A percentile compares a stretch with the other conserved stretches of the same genome.
phyloP scores from a whole-genome alignment of 1,284 basidiomycete species.

The Gomphus sp. region DNA sequence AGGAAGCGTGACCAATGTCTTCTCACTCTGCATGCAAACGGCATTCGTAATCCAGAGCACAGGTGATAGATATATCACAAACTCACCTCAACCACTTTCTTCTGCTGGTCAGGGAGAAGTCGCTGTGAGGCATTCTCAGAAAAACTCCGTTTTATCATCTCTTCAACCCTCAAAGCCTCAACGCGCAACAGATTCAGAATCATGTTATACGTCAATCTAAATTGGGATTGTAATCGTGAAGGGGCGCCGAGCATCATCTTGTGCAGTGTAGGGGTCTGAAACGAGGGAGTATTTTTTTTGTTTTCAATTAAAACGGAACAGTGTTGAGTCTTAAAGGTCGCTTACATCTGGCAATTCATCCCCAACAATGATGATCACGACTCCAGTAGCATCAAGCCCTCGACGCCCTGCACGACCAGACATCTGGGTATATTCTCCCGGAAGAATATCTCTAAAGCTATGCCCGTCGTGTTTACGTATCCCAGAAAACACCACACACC shows the following conservation, averaged over 20 bases:
- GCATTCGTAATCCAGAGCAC: not conserved
- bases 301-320: not conserved
- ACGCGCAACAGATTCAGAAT: conserved; percentile 95
- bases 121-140: conserved; percentile 96
- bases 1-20: conserved; percentile 52
- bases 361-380: conserved; percentile 85
- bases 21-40: conserved; percentile 56
- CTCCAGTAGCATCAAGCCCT: conserved; percentile 92
- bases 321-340: not conserved
- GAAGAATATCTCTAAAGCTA: conserved; percentile 82
- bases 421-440: conserved; percentile 98
- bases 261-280: conserved; percentile 62
- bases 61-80: not conserved
- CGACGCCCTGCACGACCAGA: conserved; percentile 95
- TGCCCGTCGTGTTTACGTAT: conserved; percentile 96
- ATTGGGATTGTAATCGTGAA: conserved; percentile 91
- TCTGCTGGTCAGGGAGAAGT: conserved; percentile 88
- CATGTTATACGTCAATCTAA: conserved; percentile 99
- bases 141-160: conserved; percentile 99
- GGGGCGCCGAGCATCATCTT: conserved; percentile 94
- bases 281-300: not conserved
- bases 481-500: conserved; percentile 92
- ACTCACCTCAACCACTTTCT: conserved; percentile 68
- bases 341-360: conserved; percentile 83
- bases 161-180: conserved; percentile 93